phyloP scores from a whole-genome alignment of 352 stramenopile species.

The Globisporangium irregulare region DNA sequence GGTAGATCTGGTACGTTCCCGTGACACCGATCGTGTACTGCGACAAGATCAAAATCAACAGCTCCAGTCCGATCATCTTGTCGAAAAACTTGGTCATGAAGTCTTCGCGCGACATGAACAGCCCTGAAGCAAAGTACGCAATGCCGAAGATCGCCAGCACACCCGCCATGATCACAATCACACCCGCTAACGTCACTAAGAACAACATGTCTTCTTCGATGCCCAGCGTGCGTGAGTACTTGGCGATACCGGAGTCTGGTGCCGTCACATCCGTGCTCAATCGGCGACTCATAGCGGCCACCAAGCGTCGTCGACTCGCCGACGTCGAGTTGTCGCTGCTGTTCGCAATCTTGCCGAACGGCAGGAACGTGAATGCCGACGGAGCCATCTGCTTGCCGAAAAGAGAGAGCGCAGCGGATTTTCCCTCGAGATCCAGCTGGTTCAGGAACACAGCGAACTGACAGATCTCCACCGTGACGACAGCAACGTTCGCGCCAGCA shows the following conservation, averaged over 20 bases:
- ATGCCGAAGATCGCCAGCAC: conserved; percentile 62
- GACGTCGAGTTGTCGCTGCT: conserved; percentile 13
- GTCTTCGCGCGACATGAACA: conserved; percentile 69
- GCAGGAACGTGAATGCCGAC: conserved; percentile 72
- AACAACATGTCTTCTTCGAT: conserved; percentile 84
- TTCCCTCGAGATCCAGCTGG: conserved; percentile 67
- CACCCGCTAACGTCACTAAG: conserved; percentile 69
- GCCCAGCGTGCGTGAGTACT: conserved; percentile 66
- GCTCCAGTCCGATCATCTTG: conserved; percentile 77
- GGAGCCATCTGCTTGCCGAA: conserved; percentile 78
- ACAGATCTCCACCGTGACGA: conserved; percentile 77
- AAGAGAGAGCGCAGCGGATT: conserved; percentile 61
- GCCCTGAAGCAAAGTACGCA: conserved; percentile 45
- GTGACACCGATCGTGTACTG: conserved; percentile 87
- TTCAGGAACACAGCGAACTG: conserved; percentile 80
- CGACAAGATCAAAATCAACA: conserved; percentile 72
- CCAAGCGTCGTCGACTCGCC: conserved; percentile 11
- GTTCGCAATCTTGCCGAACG: conserved; percentile 53
- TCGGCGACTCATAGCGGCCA: conserved; percentile 8
- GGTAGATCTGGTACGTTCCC: conserved; percentile 83
- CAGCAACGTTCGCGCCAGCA: conserved; percentile 56
- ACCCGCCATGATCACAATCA: conserved; percentile 69
- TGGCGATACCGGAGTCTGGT: conserved; percentile 53
- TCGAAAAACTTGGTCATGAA: conserved; percentile 82
- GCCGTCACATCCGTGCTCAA: conserved; percentile 18